Base-by-base conservation (phyloP, 305 asterid species). In the Solanum aculeatissimum region DNA sequence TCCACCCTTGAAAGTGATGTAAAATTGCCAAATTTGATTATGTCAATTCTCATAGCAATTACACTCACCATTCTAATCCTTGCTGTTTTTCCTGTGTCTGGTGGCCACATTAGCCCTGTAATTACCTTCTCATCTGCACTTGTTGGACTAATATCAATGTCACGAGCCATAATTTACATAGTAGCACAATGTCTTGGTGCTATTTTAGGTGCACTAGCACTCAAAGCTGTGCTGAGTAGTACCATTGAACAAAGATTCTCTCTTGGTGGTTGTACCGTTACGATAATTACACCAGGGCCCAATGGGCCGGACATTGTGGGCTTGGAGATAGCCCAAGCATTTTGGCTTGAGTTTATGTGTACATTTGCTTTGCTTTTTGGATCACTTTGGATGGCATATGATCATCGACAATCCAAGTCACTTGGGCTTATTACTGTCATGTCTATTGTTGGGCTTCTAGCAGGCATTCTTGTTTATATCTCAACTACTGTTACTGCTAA, bases 331-430 rank as follows among this genome's bases (percentile, higher is more conserved):
- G 87, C 85, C 87, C 94, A 91, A 29, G 97, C 96, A 21, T 86
- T 94, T 40, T 91, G 96, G 94, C 88, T 94, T 0, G 98, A 94
- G 77, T 58, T 91, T 13, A 21, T 94, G 23, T 94, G 98, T 35
- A 87, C 91, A 51, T 93, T 94, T 27, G 84, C 91, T 5, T 90
- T 94, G 63, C 89, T 93, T 0, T 93, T 94, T 53, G 94, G 93
- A 1, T 92, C 96, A 9, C 86, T 94, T 23, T 94, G 97, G 98
- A 93, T 93, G 90, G 96, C 98, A 4, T 94, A 93, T 35, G 98
- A 94, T 58, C 93, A 89, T 7, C 89, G 98, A 0, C 97, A 93
- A 62, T 93, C 92, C 14, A 77, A 89, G 83, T 55, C 74, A 9
- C 85, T 90, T 38, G 98, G 97, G 6, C 90, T 69, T 2, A 89